Evolutionary conservation across 345 rosid species (phyloP), one percentile per base, ranked within the genome.

Genomic region (Citrus trifoliata): DNA sequence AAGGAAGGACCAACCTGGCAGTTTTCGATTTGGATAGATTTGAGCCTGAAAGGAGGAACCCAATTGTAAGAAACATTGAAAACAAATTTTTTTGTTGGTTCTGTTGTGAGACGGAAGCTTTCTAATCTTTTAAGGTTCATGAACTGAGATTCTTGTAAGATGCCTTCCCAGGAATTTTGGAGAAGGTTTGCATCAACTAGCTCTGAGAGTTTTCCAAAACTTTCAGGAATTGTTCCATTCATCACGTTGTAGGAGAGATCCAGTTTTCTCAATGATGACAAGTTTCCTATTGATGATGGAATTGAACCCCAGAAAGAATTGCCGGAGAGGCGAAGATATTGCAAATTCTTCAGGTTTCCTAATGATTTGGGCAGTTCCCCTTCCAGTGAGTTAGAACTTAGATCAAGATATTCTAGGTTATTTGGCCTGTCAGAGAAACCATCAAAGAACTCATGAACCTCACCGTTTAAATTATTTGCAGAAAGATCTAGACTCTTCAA

Each of bases 41-140:
- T 80, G 7, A 87, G 84, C 78, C 81, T 84, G 79, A 91, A 91
- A 67, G 93, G 90, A 72, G 93, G 93, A 78, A 81, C 22, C 95
- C 95, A 91, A 1, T 80, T 65, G 51, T 84, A 32, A 69, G 90
- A 79, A 64, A 89, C 28, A 42, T 86, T 80, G 25, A 91, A 81
- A 80, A 74, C 73, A 5, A 88, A 81, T 55, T 86, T 80, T 70
- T 76, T 80, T 65, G 82, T 63, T 74, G 88, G 82, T 51, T 87
- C 75, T 22, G 90, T 81, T 35, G 83, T 84, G 73, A 88, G 89
- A 56, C 61, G 74, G 73, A 91, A 4, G 72, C 61, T 74, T 76
- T 80, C 62, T 77, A 91, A 76, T 60, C 78, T 76, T 33, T 55
- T 67, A 32, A 89, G 91, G 61, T 87, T 78, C 55, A 65, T 19